Evolutionary conservation across 2,329 filamentous ascomycete species (phyloP).

Genomic region (Penicillium fuscoglaucum): DNA sequence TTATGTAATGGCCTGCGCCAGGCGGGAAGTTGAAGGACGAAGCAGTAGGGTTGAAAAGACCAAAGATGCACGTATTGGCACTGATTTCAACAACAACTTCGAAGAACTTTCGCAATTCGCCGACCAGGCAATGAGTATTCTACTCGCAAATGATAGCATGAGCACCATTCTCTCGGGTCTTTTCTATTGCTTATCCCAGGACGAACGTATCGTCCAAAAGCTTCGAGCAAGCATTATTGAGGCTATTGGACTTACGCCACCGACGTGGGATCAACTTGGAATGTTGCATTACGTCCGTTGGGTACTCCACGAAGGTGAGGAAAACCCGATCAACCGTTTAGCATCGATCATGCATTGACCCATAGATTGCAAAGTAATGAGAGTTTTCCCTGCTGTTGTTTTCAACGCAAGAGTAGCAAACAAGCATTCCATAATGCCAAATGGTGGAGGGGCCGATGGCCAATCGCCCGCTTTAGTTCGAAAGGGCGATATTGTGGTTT

Average conservation of each 20-base stretch:
- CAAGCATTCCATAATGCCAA: background rate
- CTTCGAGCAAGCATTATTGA: background rate
- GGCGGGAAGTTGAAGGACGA: background rate
- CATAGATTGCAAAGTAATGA: background rate
- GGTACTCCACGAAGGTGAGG: constrained; percentile 3
- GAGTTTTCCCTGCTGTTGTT: background rate
- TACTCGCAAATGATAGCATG: constrained; percentile 17
- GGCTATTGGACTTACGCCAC: background rate
- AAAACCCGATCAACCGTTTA: background rate
- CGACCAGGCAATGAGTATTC: constrained; percentile 9
- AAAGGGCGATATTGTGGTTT: background rate
- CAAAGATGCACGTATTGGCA: background rate
- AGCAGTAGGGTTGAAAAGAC: background rate
- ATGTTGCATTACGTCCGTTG: constrained; percentile 13
- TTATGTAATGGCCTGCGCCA: background rate
- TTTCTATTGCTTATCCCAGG: constrained; percentile 11
- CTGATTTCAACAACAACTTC: background rate
- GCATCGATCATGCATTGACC: background rate
- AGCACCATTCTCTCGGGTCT: constrained; percentile 16
- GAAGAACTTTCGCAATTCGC: background rate
- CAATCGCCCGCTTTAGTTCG: too few relatives aligned
- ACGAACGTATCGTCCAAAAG: constrained; percentile 5
- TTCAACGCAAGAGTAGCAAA: constrained; percentile 2
- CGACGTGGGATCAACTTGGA: constrained; percentile 10
- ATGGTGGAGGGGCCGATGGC: background rate